Conservation (phyloP, 2,329 filamentous ascomycete genomes). For the Penicillium sp. region DNA sequence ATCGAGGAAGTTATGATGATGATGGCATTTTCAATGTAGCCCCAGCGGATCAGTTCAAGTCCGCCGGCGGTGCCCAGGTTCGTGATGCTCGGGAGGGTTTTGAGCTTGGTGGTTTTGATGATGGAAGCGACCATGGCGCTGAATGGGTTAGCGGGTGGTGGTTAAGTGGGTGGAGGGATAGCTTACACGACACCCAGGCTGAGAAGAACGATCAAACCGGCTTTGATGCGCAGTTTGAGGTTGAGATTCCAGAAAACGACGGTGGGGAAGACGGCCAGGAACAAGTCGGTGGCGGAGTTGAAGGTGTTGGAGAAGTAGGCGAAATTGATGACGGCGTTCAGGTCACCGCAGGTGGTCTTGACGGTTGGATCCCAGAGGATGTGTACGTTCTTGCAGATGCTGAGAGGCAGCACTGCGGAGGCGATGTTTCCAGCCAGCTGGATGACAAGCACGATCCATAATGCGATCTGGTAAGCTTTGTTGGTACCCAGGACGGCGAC, state of each 20-base stretch:
- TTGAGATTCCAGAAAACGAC: conserved; percentile 32
- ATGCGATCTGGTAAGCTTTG: conserved; percentile 17
- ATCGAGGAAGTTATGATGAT: conserved; percentile 34
- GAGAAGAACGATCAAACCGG: conserved; percentile 28
- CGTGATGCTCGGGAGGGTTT: conserved; percentile 26
- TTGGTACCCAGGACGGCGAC: conserved; percentile 28
- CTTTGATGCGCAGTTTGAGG: conserved; percentile 28
- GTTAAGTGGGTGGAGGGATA: background rate
- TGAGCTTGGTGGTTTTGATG: conserved; percentile 31
- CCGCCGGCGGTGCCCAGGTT: conserved; percentile 26
- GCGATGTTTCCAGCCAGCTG: conserved; percentile 27
- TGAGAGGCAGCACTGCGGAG: conserved; percentile 28
- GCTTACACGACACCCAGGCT: conserved; percentile 30
- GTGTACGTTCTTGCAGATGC: conserved; percentile 25
- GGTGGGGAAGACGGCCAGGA: conserved; percentile 31
- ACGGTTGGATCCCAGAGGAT: conserved; percentile 25
- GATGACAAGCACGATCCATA: conserved; percentile 25
- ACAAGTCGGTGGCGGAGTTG: conserved; percentile 30
- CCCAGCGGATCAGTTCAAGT: conserved; percentile 31
- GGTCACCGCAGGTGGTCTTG: conserved; percentile 26
- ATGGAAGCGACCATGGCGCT: conserved; percentile 34
- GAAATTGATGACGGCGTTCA: conserved; percentile 22
- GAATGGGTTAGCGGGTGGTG: background rate
- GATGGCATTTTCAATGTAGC: conserved; percentile 28
- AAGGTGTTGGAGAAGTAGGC: conserved; percentile 32